These are phyloP conservation scores for Aspergillus ostianus DNA, from an alignment of 495 filamentous ascomycete species.

Conservation along the genomic window DNA sequence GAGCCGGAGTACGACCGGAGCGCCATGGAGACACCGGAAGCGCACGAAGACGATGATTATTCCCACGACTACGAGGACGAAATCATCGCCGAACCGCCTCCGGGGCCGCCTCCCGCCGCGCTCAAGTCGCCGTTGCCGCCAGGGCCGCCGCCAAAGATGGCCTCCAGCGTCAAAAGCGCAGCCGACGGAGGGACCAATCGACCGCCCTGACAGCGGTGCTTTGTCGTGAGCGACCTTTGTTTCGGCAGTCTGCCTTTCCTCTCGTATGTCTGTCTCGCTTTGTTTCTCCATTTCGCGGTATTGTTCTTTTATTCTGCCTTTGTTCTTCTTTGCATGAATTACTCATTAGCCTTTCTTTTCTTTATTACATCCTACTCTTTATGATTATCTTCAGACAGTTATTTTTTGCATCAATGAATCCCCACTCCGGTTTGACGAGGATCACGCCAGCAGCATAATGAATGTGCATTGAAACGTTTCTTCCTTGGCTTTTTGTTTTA, in stretches of 20 bases:
- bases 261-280: not conserved
- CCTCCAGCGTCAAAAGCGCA: constrained; percentile 22
- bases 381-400: constrained; percentile 11
- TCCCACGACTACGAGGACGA: constrained; percentile 48
- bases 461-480: constrained; percentile 5
- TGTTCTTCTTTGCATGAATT: not conserved
- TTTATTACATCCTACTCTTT: constrained; percentile 4
- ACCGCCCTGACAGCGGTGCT: constrained; percentile 33
- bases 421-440: constrained; percentile 27
- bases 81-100: constrained; percentile 29
- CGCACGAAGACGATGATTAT: constrained; percentile 32
- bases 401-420: constrained; percentile 28
- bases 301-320: not conserved
- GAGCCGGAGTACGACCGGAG: constrained; percentile 48
- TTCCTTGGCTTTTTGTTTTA: not conserved
- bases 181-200: constrained; percentile 34
- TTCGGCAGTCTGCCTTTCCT: constrained; percentile 3
- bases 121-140: constrained; percentile 37
- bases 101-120: constrained; percentile 33
- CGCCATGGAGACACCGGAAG: constrained; percentile 45
- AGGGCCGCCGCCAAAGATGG: constrained; percentile 26
- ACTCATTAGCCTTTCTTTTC: constrained; percentile 11
- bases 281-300: not conserved
- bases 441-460: constrained; percentile 13
- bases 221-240: not conserved